Conservation (phyloP, 129 eudicot species). For the Centaurea solstitialis region DNA sequence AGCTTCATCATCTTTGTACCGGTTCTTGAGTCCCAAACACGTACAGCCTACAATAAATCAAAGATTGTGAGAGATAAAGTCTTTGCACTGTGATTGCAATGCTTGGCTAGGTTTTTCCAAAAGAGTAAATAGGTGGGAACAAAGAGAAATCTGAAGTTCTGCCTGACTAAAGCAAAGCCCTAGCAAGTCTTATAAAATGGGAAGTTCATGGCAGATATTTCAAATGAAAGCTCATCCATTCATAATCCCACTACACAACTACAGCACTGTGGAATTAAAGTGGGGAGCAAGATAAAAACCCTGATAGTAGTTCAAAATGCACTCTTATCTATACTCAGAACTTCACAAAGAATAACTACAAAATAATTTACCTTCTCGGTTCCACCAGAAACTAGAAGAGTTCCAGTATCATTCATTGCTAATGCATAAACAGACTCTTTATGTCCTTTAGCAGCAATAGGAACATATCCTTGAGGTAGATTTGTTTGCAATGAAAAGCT, state of each 20-base stretch:
- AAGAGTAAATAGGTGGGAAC: not conserved
- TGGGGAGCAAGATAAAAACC: not conserved
- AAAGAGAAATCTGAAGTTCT: not conserved
- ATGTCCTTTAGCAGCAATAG: slow-evolving; percentile 92
- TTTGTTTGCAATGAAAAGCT: slow-evolving; percentile 72
- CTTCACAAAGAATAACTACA: not conserved
- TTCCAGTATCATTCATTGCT: slow-evolving; percentile 89
- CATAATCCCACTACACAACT: not conserved
- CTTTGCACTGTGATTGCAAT: not conserved
- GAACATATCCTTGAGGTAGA: slow-evolving; percentile 72
- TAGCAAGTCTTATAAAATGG: not conserved
- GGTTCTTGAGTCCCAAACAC: slow-evolving; percentile 96
- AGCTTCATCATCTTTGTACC: slow-evolving; percentile 98
- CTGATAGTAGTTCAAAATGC: not conserved
- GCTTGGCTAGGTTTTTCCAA: not conserved
- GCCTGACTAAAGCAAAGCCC: not conserved
- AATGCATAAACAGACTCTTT: slow-evolving; percentile 98
- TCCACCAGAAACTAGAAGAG: slow-evolving; percentile 98
- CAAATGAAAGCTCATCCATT: not conserved
- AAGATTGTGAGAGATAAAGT: not conserved
- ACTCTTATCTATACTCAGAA: not conserved
- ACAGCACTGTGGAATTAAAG: not conserved
- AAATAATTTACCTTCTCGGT: slow-evolving; percentile 73
- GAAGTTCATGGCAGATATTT: not conserved
- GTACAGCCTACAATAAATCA: slow-evolving; percentile 66